Evolutionary conservation across 108 stramenopile species (phyloP).

Genomic region (Mediolabrus comicus): DNA sequence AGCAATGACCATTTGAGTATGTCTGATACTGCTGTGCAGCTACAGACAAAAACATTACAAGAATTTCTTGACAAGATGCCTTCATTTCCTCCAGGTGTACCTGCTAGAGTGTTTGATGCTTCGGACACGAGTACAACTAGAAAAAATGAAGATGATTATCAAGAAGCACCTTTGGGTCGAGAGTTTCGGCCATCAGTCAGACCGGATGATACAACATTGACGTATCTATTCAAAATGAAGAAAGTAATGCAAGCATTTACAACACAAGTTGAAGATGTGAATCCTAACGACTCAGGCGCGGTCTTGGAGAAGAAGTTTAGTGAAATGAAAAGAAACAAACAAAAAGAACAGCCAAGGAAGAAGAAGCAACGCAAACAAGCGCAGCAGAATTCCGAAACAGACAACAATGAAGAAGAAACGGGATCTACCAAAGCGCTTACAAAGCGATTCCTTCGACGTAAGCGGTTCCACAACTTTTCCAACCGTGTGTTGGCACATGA

Average conservation of each 20-base stretch:
- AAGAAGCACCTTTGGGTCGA: constrained; percentile 15
- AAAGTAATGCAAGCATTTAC: constrained; percentile 65
- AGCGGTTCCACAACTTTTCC: constrained; percentile 80
- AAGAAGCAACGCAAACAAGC: constrained; percentile 3
- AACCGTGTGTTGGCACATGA: constrained; percentile 69
- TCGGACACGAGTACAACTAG: not conserved
- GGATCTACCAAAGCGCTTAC: not conserved
- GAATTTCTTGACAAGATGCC: constrained; percentile 38
- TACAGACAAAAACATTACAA: constrained; percentile 23
- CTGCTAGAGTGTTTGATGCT: constrained; percentile 5
- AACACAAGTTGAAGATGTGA: constrained; percentile 58
- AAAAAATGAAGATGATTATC: not conserved
- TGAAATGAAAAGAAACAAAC: constrained; percentile 43
- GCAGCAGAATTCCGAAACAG: not conserved
- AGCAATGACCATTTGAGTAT: not conserved
- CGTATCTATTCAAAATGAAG: constrained; percentile 59
- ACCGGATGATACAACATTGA: constrained; percentile 32
- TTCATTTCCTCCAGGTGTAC: constrained; percentile 39
- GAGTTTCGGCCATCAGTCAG: not conserved
- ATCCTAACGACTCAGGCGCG: constrained; percentile 45
- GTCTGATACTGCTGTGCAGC: constrained; percentile 7
- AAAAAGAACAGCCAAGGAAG: constrained; percentile 19
- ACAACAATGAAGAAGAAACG: constrained; percentile 1
- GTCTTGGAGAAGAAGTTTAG: constrained; percentile 57
- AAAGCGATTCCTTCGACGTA: constrained; percentile 48